A percentile compares a stretch with the other conserved stretches of the same genome.
Evolutionary conservation across 2,329 filamentous ascomycete genomes (phyloP).

Genomic region (Diplocarpon mali): DNA sequence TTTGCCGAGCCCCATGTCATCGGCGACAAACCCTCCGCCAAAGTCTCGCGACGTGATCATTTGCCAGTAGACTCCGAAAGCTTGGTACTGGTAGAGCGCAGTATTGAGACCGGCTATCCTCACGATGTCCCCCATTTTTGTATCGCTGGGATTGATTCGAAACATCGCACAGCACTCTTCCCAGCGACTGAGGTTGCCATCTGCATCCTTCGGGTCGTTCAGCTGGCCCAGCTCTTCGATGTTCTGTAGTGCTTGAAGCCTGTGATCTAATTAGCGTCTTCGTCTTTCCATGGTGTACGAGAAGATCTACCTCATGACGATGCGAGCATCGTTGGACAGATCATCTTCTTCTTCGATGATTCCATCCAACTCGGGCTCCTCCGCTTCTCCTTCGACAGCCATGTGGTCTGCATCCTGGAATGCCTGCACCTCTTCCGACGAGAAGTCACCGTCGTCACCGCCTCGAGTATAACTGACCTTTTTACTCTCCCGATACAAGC

Average conservation of each 20-base stretch:
- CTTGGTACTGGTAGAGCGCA: constrained; percentile 18
- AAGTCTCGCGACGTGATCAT: constrained; percentile 34
- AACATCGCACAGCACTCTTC: constrained; percentile 15
- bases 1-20: constrained; percentile 49
- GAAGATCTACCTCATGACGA: constrained; percentile 1
- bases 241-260: constrained; percentile 12
- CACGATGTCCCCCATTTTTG: constrained; percentile 6
- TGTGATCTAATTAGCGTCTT: constrained; percentile 1
- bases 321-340: background rate
- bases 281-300: background rate
- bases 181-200: constrained; percentile 4
- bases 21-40: constrained; percentile 44
- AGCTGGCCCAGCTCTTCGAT: constrained; percentile 6
- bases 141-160: constrained; percentile 7
- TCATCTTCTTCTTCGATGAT: background rate
- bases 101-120: constrained; percentile 11
- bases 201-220: background rate
- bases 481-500: background rate
- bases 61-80: constrained; percentile 17
- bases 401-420: background rate
- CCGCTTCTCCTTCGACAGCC: constrained; percentile 1
- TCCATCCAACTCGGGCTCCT: background rate
- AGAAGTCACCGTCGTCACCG: constrained; percentile 1
- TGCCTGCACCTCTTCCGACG: background rate
- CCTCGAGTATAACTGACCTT: constrained; percentile 2